Evolutionary conservation across 2,329 filamentous ascomycete genomes (phyloP).

Genomic region (Fusarium sp.): DNA sequence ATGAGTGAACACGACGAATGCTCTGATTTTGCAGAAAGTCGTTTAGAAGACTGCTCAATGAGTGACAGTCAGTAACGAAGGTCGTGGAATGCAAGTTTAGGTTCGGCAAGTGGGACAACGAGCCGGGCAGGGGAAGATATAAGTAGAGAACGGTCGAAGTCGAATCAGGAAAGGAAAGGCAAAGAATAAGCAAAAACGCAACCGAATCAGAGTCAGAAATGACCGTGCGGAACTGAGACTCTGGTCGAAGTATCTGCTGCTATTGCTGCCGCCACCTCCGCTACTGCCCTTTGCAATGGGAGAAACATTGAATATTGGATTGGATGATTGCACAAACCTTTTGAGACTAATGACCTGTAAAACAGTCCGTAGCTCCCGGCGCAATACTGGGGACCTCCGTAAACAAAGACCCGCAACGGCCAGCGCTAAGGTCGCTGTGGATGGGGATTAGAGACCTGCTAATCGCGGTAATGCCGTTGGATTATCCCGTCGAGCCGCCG

Average conservation of each 20-base stretch:
- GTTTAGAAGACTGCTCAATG: constrained; percentile 19
- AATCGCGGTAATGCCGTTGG: constrained; percentile 46
- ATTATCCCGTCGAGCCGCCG: constrained; percentile 38
- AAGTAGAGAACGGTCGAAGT: neutral
- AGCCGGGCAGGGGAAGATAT: constrained; percentile 1
- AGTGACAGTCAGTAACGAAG: constrained; percentile 30
- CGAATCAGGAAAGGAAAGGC: neutral
- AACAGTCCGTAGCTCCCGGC: constrained; percentile 45
- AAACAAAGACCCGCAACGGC: constrained; percentile 41
- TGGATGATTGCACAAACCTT: constrained; percentile 40
- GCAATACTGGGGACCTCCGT: constrained; percentile 30
- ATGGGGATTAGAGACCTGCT: constrained; percentile 25
- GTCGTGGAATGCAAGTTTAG: constrained; percentile 29
- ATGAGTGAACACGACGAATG: neutral
- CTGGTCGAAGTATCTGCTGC: constrained; percentile 1
- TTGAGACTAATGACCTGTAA: constrained; percentile 31
- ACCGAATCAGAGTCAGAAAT: neutral
- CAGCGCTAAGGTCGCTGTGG: constrained; percentile 36
- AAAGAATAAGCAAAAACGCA: constrained; percentile 12
- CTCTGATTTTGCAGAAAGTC: constrained; percentile 8
- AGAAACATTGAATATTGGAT: constrained; percentile 44
- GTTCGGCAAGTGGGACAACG: constrained; percentile 18
- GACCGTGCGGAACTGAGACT: constrained; percentile 39
- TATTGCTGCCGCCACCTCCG: constrained; percentile 14
- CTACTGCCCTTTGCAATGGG: constrained; percentile 30